Conservation (phyloP, 2,329 filamentous ascomycete genomes). For the Botrytis byssoidea region DNA sequence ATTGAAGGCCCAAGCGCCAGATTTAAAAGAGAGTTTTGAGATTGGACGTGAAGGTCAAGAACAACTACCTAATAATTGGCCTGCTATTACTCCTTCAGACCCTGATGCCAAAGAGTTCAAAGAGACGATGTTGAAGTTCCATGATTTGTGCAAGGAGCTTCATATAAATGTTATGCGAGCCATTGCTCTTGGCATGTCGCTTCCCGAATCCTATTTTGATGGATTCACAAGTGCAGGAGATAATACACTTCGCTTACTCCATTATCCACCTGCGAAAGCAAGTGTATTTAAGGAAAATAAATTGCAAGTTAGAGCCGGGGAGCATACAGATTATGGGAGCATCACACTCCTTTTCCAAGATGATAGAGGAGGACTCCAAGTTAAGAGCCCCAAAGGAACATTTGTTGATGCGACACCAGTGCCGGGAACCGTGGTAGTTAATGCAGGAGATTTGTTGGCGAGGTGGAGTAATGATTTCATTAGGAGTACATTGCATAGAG, state of each 20-base stretch:
- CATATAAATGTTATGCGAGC: slow-evolving; percentile 80
- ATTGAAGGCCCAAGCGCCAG: slow-evolving; percentile 56
- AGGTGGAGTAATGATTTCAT: slow-evolving; percentile 91
- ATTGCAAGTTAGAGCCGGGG: slow-evolving; percentile 48
- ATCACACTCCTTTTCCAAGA: slow-evolving; percentile 57
- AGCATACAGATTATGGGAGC: slow-evolving; percentile 54
- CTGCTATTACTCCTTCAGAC: slow-evolving; percentile 45
- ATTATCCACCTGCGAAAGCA: slow-evolving; percentile 53
- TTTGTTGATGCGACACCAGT: slow-evolving; percentile 86
- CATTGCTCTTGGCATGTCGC: slow-evolving; percentile 76
- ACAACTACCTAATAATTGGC: slow-evolving; percentile 77
- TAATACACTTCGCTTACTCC: slow-evolving; percentile 59
- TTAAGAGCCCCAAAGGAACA: slow-evolving; percentile 67
- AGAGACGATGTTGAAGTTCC: slow-evolving; percentile 71
- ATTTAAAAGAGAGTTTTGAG: slow-evolving; percentile 65
- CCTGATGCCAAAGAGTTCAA: slow-evolving; percentile 61
- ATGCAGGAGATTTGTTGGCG: slow-evolving; percentile 82
- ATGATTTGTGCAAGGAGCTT: slow-evolving; percentile 68
- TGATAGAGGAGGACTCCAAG: slow-evolving; percentile 50
- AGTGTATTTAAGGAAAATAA: slow-evolving; percentile 52
- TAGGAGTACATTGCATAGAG: slow-evolving; percentile 84
- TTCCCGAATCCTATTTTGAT: slow-evolving; percentile 74
- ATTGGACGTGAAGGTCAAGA: slow-evolving; percentile 60
- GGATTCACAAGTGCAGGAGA: slow-evolving; percentile 64
- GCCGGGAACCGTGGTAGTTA: slow-evolving; percentile 77